These are phyloP conservation scores for Colletotrichum zoysiae DNA, from an alignment of 2,329 filamentous ascomycete species.

Conservation along the genomic window DNA sequence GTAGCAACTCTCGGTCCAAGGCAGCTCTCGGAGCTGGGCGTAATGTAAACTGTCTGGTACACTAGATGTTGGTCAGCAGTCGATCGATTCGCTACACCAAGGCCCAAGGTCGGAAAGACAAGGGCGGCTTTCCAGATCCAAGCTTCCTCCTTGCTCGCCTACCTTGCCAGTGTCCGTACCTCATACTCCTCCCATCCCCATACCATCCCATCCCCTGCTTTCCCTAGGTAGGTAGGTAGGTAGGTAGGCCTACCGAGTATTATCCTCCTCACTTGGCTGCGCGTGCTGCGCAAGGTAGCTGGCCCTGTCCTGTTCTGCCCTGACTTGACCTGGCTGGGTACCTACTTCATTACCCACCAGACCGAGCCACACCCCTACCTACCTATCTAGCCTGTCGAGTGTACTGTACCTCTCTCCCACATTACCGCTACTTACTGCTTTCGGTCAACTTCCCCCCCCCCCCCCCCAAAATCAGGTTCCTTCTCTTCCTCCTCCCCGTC, in stretches of 20 bases:
- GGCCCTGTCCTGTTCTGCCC: slow-evolving; percentile 21
- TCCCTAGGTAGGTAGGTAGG: background rate
- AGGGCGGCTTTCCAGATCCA: slow-evolving; percentile 36
- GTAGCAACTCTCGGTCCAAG: slow-evolving; percentile 5
- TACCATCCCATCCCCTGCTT: background rate
- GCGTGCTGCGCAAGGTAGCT: slow-evolving; percentile 25
- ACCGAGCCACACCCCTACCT: slow-evolving; percentile 42
- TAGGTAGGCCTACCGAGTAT: slow-evolving; percentile 11
- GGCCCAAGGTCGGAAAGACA: slow-evolving; percentile 24
- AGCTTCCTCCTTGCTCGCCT: slow-evolving; percentile 39
- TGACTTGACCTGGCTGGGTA: slow-evolving; percentile 22
- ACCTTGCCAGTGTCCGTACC: slow-evolving; percentile 21
- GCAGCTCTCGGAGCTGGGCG: background rate
- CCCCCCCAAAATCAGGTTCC: slow-evolving; percentile 41
- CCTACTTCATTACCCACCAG: slow-evolving; percentile 40
- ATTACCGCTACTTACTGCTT: slow-evolving; percentile 43
- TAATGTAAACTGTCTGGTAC: background rate
- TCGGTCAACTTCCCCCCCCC: slow-evolving; percentile 40
- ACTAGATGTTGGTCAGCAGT: slow-evolving; percentile 13
- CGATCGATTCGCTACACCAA: slow-evolving; percentile 19
- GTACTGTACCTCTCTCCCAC: slow-evolving; percentile 26
- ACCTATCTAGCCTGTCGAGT: slow-evolving; percentile 19
- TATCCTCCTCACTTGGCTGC: slow-evolving; percentile 29
- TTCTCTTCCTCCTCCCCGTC: slow-evolving; percentile 45
- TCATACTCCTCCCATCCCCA: slow-evolving; percentile 5